Percentiles rank a stretch among this genome's conserved stretches.
Conservation (phyloP, 768 basidiomycete species). For the Leucosporidium yakuticum region DNA sequence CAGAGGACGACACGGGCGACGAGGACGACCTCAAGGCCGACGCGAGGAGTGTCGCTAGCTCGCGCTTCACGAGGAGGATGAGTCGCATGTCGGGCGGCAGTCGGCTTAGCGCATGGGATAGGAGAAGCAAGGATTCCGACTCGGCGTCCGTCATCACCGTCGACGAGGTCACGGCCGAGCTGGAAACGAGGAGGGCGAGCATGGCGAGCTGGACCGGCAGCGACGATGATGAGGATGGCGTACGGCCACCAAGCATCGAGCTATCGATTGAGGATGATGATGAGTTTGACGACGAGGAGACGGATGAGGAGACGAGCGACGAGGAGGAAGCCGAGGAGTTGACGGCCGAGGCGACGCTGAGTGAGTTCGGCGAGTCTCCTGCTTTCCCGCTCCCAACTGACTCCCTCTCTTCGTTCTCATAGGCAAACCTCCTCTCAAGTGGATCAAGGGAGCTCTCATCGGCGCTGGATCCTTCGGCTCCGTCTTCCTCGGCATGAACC, state of each 20-base stretch:
- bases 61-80: slow-evolving; percentile 18
- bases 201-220: slow-evolving; percentile 68
- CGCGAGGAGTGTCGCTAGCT: background rate
- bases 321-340: slow-evolving; percentile 8
- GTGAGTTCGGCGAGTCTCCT: slow-evolving; percentile 8
- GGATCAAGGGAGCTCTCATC: slow-evolving; percentile 95
- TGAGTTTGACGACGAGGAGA: slow-evolving; percentile 6
- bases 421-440: slow-evolving; percentile 62
- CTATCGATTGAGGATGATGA: slow-evolving; percentile 1
- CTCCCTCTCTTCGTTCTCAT: background rate
- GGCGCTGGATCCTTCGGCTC: slow-evolving; percentile 94
- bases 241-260: slow-evolving; percentile 45
- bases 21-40: slow-evolving; percentile 6
- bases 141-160: slow-evolving; percentile 65
- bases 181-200: slow-evolving; percentile 54
- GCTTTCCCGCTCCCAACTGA: background rate
- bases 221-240: slow-evolving; percentile 80
- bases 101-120: slow-evolving; percentile 6
- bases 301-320: slow-evolving; percentile 7
- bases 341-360: slow-evolving; percentile 4
- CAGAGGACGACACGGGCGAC: slow-evolving; percentile 8
- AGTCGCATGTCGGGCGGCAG: slow-evolving; percentile 13
- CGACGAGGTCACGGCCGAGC: slow-evolving; percentile 94
- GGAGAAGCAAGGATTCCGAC: slow-evolving; percentile 29
- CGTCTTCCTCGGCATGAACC: slow-evolving; percentile 72